Percentiles rank a stretch among this genome's conserved stretches.
These are phyloP conservation scores for Penicillium vulpinum DNA, from an alignment of 2,329 filamentous ascomycete species.

Conservation along the genomic window DNA sequence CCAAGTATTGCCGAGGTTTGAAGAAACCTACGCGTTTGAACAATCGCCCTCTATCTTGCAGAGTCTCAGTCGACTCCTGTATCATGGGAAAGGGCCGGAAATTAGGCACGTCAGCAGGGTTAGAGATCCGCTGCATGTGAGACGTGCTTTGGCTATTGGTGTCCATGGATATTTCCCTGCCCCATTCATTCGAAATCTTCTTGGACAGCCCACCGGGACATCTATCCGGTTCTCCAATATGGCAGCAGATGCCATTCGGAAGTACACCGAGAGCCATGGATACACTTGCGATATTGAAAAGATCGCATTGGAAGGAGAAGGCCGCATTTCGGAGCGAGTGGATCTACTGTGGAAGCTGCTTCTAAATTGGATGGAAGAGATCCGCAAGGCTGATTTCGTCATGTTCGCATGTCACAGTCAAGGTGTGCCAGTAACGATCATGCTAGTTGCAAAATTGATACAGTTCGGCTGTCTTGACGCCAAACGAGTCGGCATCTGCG, in stretches of 20 bases:
- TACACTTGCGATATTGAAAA: slow-evolving; percentile 85
- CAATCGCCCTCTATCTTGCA: slow-evolving; percentile 66
- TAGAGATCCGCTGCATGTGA: slow-evolving; percentile 69
- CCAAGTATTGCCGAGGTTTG: slow-evolving; percentile 51
- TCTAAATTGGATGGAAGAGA: slow-evolving; percentile 90
- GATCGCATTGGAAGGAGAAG: slow-evolving; percentile 91
- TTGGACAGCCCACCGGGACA: slow-evolving; percentile 93
- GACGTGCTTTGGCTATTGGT: slow-evolving; percentile 86
- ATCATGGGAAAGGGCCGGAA: slow-evolving; percentile 56
- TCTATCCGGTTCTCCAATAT: slow-evolving; percentile 90
- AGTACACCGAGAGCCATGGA: slow-evolving; percentile 75
- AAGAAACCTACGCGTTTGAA: slow-evolving; percentile 47
- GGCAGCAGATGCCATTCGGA: slow-evolving; percentile 76
- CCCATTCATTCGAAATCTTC: slow-evolving; percentile 79
- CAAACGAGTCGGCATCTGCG: slow-evolving; percentile 81
- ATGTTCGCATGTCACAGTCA: slow-evolving; percentile 93
- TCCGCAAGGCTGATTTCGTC: slow-evolving; percentile 83
- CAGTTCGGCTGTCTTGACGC: slow-evolving; percentile 80
- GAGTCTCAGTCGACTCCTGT: slow-evolving; percentile 47
- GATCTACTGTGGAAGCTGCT: slow-evolving; percentile 92
- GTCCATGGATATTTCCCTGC: slow-evolving; percentile 94
- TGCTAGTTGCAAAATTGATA: slow-evolving; percentile 89
- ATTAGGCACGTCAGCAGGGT: slow-evolving; percentile 71
- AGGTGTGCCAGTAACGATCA: slow-evolving; percentile 88
- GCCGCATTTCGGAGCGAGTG: slow-evolving; percentile 84